A percentile compares a stretch with the other conserved stretches of the same genome.
Evolutionary conservation across 768 basidiomycete genomes (phyloP).

Genomic region (Leucosporidium creatinivorum): DNA sequence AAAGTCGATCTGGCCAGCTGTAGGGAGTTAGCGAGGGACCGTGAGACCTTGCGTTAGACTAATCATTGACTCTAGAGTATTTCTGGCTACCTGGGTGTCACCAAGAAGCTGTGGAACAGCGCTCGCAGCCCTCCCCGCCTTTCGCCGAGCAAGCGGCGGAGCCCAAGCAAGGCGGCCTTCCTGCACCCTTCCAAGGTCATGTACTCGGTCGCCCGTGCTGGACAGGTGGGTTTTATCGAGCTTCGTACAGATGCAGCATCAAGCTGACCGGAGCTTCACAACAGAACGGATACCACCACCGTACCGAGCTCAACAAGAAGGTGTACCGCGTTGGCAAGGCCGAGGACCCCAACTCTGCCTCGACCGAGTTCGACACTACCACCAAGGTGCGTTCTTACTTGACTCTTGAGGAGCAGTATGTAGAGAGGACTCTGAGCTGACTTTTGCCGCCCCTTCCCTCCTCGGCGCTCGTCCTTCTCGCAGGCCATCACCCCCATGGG

Average conservation of each 20-base stretch:
- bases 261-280: constrained; percentile 8
- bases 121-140: too few relatives aligned
- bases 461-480: too few relatives aligned
- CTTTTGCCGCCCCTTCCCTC: constrained; percentile 40
- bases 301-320: constrained; percentile 98
- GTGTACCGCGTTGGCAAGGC: constrained; percentile 88
- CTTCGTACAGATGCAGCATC: constrained; percentile 5
- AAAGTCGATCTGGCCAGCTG: too few relatives aligned
- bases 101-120: too few relatives aligned
- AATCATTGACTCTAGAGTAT: too few relatives aligned
- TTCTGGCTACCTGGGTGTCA: too few relatives aligned
- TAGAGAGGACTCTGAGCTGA: neutral
- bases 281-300: constrained; percentile 70
- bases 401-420: neutral
- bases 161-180: too few relatives aligned
- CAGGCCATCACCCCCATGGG: constrained; percentile 41
- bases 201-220: constrained; percentile 99
- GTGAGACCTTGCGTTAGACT: too few relatives aligned
- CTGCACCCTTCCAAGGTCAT: constrained; percentile 99
- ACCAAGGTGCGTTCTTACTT: constrained; percentile 51
- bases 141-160: too few relatives aligned
- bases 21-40: too few relatives aligned
- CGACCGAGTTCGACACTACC: constrained; percentile 90
- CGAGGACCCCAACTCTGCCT: constrained; percentile 69
- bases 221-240: constrained; percentile 63